These are phyloP conservation scores for Albizia julibrissin DNA, from an alignment of 306 rosid genomes.

Conservation along the genomic window DNA sequence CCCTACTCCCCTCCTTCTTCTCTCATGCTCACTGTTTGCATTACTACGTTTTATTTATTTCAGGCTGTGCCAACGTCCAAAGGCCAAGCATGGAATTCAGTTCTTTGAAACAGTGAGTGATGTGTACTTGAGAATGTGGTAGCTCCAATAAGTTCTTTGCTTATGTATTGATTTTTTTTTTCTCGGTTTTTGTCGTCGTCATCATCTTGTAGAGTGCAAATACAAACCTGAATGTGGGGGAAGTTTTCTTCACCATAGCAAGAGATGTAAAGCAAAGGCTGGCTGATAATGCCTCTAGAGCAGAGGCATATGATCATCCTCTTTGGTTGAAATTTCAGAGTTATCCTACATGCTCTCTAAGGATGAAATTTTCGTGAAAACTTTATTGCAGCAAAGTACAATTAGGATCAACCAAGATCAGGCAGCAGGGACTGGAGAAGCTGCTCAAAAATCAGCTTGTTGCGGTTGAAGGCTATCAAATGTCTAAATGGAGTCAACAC, in stretches of 20 bases:
- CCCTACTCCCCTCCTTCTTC: no score
- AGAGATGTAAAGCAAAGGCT: constrained; percentile 88
- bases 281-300: constrained; percentile 65
- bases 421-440: constrained; percentile 51
- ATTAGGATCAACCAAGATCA: constrained; percentile 66
- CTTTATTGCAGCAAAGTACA: constrained; percentile 59
- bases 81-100: constrained; percentile 97
- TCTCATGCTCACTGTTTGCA: neutral
- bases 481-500: neutral
- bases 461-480: constrained; percentile 55
- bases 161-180: constrained; percentile 5
- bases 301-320: constrained; percentile 53
- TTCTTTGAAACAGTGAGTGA: constrained; percentile 90
- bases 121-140: constrained; percentile 12
- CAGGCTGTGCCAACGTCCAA: constrained; percentile 90
- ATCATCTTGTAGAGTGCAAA: constrained; percentile 74
- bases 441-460: constrained; percentile 68
- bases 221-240: constrained; percentile 89
- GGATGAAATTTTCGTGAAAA: neutral
- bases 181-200: neutral
- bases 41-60: constrained; percentile 1
- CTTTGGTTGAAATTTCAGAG: neutral
- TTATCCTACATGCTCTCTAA: neutral
- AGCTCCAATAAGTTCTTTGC: constrained; percentile 6
- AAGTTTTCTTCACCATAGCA: constrained; percentile 90